Evolutionary conservation across 1,284 basidiomycete genomes (phyloP), one percentile per base, ranked within the genome.

Genomic region (Mycosarcoma maydis): DNA sequence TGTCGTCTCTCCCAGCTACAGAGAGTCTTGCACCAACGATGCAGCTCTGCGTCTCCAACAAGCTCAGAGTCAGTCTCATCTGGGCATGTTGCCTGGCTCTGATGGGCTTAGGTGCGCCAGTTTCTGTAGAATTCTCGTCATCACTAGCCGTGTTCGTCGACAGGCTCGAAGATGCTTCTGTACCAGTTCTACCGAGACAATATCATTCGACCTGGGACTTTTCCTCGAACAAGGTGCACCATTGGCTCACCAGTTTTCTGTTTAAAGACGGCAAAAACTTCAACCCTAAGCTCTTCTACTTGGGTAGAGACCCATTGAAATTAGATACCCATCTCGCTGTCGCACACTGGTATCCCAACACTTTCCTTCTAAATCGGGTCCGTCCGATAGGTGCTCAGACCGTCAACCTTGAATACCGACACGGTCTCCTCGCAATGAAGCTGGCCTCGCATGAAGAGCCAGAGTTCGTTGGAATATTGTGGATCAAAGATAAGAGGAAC

Each of bases 381-480:
- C 17, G 14, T 3, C 50, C 41, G 4, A 0, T 23, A 1, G 19
- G 6, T n/a, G 10, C 10, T n/a, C 33, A n/a, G 22, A 23, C 6
- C 8, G 5, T 4, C 24, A 10, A 16, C 7, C 26, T 27, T 20
- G n/a, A 19, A 24, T 17, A 24, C 13, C 8, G 32, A 39, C 27
- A 38, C 6, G 50, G 50, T 5, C 26, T 39, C 9, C 41, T 52
- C 10, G 41, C 42, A 3, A 52, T 52, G 17, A 44, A 30, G 19
- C 19, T 52, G 10, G n/a, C 11, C 14, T 43, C 50, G 8, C 20
- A 52, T 16, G 42, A 44, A 7, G 50, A 52, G 36, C 42, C 42
- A 11, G 34, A 52, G 14, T 52, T 44, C 16, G 33, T 52, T 10
- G 50, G 49, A 2, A 39, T 52, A 8, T 33, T 52, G 27, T 52